Evolutionary conservation across 495 filamentous ascomycete genomes (phyloP).

Genomic region (Jackrogersella multiformis): DNA sequence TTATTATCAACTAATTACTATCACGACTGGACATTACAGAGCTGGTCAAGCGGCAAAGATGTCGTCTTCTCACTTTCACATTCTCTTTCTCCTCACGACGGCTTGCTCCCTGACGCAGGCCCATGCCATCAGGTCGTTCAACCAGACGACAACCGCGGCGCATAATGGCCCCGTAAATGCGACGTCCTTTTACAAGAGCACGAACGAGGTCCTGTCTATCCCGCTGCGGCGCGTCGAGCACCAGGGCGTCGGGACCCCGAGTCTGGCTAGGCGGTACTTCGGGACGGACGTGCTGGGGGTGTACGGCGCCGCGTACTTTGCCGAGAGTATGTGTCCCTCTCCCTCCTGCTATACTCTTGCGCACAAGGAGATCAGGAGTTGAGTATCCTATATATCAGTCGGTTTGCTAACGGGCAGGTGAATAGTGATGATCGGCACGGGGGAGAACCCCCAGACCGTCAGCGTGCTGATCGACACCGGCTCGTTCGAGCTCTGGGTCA

Average conservation of each 20-base stretch:
- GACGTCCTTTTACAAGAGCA: conserved; percentile 12
- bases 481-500: conserved; percentile 58
- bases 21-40: not conserved
- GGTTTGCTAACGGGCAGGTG: conserved; percentile 11
- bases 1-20: no score
- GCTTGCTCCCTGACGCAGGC: conserved; percentile 9
- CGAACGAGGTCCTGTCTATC: conserved; percentile 30
- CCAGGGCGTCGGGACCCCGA: conserved; percentile 39
- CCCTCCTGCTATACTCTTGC: not conserved
- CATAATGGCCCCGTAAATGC: not conserved
- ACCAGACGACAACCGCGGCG: not conserved
- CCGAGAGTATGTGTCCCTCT: conserved; percentile 35
- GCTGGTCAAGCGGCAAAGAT: conserved; percentile 15
- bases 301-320: conserved; percentile 45
- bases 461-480: conserved; percentile 58
- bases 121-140: not conserved
- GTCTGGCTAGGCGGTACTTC: conserved; percentile 38
- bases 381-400: no score
- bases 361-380: no score
- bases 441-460: conserved; percentile 44
- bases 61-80: conserved; percentile 7
- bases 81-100: not conserved
- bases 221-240: conserved; percentile 37
- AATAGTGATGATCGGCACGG: conserved; percentile 42
- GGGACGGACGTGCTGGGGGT: conserved; percentile 39